Percentiles rank a stretch among this genome's conserved stretches.
These are phyloP conservation scores for Naumovozyma baii DNA, from an alignment of 805 yeast species.

Conservation along the genomic window DNA sequence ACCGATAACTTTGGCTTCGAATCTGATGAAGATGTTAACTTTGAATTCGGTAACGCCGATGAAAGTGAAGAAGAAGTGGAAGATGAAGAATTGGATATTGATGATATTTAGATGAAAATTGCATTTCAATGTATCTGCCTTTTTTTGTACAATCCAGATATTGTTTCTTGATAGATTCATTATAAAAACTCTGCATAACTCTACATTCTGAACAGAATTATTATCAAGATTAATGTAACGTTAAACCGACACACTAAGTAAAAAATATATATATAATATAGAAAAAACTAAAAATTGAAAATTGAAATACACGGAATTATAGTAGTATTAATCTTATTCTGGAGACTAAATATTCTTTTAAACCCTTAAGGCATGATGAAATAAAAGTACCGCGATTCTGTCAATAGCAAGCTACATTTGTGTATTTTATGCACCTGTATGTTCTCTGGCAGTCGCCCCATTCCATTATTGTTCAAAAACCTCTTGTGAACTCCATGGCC, in stretches of 20 bases:
- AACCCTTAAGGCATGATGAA: too few relatives aligned
- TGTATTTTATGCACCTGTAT: too few relatives aligned
- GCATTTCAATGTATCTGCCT: too few relatives aligned
- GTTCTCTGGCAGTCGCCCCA: background rate
- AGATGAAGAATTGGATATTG: slow-evolving; percentile 68
- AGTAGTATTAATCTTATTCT: background rate
- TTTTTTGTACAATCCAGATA: too few relatives aligned
- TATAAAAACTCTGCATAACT: background rate
- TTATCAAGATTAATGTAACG: slow-evolving; percentile 1
- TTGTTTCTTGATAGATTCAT: background rate
- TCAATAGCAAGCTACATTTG: too few relatives aligned
- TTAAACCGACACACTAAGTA: too few relatives aligned
- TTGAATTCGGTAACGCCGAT: slow-evolving; percentile 92
- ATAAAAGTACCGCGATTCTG: too few relatives aligned
- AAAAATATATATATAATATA: too few relatives aligned
- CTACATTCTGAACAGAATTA: background rate
- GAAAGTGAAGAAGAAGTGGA: slow-evolving; percentile 65
- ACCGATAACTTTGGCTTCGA: slow-evolving; percentile 95
- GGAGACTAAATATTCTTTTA: too few relatives aligned
- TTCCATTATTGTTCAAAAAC: background rate
- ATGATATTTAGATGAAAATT: slow-evolving; percentile 69
- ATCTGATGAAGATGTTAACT: slow-evolving; percentile 94
- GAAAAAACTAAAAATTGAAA: too few relatives aligned
- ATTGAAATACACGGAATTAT: too few relatives aligned
- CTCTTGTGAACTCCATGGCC: slow-evolving; percentile 44